These are phyloP conservation scores for Tausonia pullulans DNA, from an alignment of 1,284 basidiomycete genomes.

Conservation along the genomic window DNA sequence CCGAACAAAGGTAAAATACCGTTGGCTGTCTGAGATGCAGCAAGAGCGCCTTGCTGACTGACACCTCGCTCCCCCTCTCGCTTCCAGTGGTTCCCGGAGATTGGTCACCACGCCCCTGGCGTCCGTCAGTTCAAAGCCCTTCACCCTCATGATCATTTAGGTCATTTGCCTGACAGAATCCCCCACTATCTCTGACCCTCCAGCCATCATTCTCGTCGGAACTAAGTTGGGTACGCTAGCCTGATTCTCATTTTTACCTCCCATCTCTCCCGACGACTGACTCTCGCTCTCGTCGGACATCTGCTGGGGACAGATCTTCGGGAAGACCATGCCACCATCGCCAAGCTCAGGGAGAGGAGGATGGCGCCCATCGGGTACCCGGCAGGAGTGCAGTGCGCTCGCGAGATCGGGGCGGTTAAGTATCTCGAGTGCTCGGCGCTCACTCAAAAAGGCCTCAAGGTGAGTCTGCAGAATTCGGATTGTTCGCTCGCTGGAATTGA, in stretches of 20 bases:
- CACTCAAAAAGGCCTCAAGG: conserved; percentile 90
- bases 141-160: no score
- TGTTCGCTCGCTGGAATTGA: no score
- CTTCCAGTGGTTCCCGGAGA: conserved; percentile 78
- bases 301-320: conserved; percentile 53
- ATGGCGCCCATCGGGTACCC: conserved; percentile 84
- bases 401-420: conserved; percentile 87
- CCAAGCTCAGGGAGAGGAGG: conserved; percentile 86
- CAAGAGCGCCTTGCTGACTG: no score
- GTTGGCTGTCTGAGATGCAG: no score
- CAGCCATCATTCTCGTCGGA: conserved; percentile 88
- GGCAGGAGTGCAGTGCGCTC: neutral
- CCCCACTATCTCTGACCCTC: conserved; percentile 29
- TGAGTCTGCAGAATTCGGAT: no score
- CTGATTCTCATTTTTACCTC: no score
- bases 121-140: no score
- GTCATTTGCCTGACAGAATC: no score
- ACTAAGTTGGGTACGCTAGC: neutral
- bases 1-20: conserved; percentile 29
- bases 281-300: no score
- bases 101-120: conserved; percentile 83
- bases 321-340: conserved; percentile 82
- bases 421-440: conserved; percentile 96
- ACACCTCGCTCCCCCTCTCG: no score
- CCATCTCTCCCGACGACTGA: no score